Evolutionary conservation across 2,329 filamentous ascomycete genomes (phyloP), one percentile per base, ranked within the genome.

Genomic region (Ceratocystis albifundus): DNA sequence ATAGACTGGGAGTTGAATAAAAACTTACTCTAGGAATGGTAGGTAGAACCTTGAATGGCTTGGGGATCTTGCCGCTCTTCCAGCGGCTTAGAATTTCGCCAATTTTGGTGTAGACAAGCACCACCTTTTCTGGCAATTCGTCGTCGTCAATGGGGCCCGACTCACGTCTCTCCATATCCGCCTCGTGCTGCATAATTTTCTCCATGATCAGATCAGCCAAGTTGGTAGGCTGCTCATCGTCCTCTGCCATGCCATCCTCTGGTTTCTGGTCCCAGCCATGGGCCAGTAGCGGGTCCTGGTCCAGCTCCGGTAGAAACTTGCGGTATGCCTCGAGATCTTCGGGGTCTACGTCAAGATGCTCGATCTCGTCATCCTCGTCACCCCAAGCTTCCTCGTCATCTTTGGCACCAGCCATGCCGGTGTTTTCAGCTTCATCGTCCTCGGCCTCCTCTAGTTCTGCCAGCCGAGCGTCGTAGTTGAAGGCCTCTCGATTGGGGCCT

Each of bases 31-130:
- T 76, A 6, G 91, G 91, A 15, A 97, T 84, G 0, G 91, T 92
- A 1, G 94, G 94, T 7, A 99, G 82, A 70, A 97, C 91, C 77
- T 97, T 97, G 82, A 99, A 96, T 0, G 93, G 93, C 76, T 99
- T 99, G 22, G 94, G 94, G 41, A 99, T 82, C 70, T 93, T 68
- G 28, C 67, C 67, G 36, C 64, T 66, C 65, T 68, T 68, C 67
- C 67, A 68, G 32, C 67, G 64, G 53, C 65, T 44, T 44, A 68
- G 65, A 59, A 68, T 66, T 65, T 68, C 67, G 55, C 67, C 67
- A 30, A 68, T 64, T 85, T 96, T 95, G 69, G 88, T 88, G 75
- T 95, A 97, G 17, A 96, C 93, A 73, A 97, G 93, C 17, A 96
- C 82, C 15, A 96, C 91, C 77, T 96, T 96, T 55, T 87, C 87